phyloP scores from a whole-genome alignment of 768 basidiomycete genomes.

The Lentinula aciculospora region DNA sequence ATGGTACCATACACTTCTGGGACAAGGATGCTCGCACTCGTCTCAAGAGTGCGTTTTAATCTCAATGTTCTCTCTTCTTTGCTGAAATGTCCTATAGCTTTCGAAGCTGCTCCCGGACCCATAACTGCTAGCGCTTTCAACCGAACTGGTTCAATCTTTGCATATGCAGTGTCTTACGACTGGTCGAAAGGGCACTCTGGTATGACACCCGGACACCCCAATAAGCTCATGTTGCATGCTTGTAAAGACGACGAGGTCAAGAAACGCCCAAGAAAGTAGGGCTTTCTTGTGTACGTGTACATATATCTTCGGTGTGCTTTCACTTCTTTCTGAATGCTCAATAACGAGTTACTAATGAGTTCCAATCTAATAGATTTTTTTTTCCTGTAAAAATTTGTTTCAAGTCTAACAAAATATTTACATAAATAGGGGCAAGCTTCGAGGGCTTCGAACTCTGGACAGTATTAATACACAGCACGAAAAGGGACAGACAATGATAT shows the following conservation, averaged over 20 bases:
- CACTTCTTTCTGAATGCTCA: background rate
- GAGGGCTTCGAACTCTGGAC: background rate
- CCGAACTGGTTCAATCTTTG: slow-evolving; percentile 82
- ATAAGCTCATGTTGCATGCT: slow-evolving; percentile 80
- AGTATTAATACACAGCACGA: background rate
- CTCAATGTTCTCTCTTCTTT: slow-evolving; percentile 5
- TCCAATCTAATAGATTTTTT: background rate
- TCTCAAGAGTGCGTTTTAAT: slow-evolving; percentile 63
- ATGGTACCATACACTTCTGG: slow-evolving; percentile 91
- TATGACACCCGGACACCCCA: slow-evolving; percentile 63
- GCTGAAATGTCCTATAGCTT: slow-evolving; percentile 36
- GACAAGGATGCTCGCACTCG: slow-evolving; percentile 91
- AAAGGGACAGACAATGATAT: background rate
- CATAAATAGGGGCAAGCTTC: background rate
- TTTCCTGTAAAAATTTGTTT: background rate
- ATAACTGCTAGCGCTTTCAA: slow-evolving; percentile 83
- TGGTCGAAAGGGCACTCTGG: slow-evolving; percentile 92
- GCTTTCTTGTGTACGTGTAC: background rate
- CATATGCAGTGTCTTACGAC: slow-evolving; percentile 89
- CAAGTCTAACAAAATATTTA: background rate
- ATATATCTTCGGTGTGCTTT: slow-evolving; percentile 1
- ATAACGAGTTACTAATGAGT: background rate
- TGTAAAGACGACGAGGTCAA: slow-evolving; percentile 87
- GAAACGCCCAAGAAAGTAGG: slow-evolving; percentile 46
- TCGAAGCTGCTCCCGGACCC: slow-evolving; percentile 70